Evolutionary conservation across 306 rosid genomes (phyloP), one percentile per base, ranked within the genome.

Genomic region (Oxytropis ochrocephala): DNA sequence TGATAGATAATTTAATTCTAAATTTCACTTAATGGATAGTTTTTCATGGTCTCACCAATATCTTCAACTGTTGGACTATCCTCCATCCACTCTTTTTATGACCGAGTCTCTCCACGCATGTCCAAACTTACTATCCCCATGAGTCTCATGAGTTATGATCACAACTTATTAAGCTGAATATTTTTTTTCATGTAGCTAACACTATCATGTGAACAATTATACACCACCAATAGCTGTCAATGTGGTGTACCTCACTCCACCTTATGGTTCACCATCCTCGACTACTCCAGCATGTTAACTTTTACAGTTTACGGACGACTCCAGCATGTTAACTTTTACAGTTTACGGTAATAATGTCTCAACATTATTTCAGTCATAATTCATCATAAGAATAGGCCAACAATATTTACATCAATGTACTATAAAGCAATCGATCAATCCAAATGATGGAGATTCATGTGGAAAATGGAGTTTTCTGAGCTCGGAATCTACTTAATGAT

Each of bases 201-300:
- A 75, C 16, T 14, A 53, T 53, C 43, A 52, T 36, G 16, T 66
- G 64, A 76, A 24, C 33, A 65, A 4, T 8, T 65, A 51, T 43
- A 63, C 56, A 72, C 14, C 11, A 8, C 21, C 16, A 35, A 19
- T 48, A 64, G 30, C 50, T 62, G 36, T 30, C 67, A 49, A 54
- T 18, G 61, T 18, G 61, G n/a, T 19, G 35, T 44, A 36, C 67
- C 72, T 50, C 12, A n/a, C 60, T 53, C 41, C 55, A 43, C 46
- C 18, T 6, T 41, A 64, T 70, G 55, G 66, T 49, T 41, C 24
- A 12, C 39, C 59, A 74, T 46, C 66, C 52, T 35, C 24, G 18
- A 75, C 56, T 52, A 65, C 17, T 33, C 73, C 24, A 67, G 72
- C 71, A 41, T 8, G 5, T 54, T 36, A 73, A 52, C 53, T 67